Evolutionary conservation across 306 rosid species (phyloP), one percentile per base, ranked within the genome.

Genomic region (Glycine tomentella): DNA sequence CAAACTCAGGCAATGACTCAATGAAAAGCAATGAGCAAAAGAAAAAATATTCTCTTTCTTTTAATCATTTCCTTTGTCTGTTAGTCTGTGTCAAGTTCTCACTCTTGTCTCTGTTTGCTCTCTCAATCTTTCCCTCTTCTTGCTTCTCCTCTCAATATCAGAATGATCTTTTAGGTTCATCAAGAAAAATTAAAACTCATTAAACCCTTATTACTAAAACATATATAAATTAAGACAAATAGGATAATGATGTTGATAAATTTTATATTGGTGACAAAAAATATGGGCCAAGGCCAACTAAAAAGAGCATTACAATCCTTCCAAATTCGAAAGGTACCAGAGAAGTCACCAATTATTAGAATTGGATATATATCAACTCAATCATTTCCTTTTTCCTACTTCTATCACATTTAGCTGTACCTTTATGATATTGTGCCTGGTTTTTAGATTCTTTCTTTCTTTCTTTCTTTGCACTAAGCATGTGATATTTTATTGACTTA

Each of bases 301-400:
- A 63, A 13, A 34, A 63, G 69, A 63, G 48, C n/a, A 63, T 6
- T 62, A 9, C 5, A 5, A 61, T 1, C n/a, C 67, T 31, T 62
- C 68, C 15, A 62, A 11, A 61, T 61, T 61, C 15, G 15, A 11
- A 61, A 14, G 66, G 66, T 12, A 5, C 46, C 17, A 63, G 16
- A 63, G 46, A 34, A 63, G 69, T 15, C 46, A 63, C 69, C 69
- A 42, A 66, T 8, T 66, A 42, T 65, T 40, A 3, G 71, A 65
- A 38, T 40, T 7, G 7, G 15, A 38, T 9, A 58, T n/a, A 65
- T 8, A 65, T 65, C 70, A 65, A 65, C 25, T 38, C 46, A 63
- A 36, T 6, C 48, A 7, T 67, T 15, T 42, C 3, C 6, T n/a
- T 38, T 66, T 36, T 67, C 52, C 52, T n/a, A n/a, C 34, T 67